Percentiles rank a stretch among this genome's conserved stretches.
Conservation (phyloP, 2,329 filamentous ascomycete species). For the Hymenoscyphus repandus region DNA sequence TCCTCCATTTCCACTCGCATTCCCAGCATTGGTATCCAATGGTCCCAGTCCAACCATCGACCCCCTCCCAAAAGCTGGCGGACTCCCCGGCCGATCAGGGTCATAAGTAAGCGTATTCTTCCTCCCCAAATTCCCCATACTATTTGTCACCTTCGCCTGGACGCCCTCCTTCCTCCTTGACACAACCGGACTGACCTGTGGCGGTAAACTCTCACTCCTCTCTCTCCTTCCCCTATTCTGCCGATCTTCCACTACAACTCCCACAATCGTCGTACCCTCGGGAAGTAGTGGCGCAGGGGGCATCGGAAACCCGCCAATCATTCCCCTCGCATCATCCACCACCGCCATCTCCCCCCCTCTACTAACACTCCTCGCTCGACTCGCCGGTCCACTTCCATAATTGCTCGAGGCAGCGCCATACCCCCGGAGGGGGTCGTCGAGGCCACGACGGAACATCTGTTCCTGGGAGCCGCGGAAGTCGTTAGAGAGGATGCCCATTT, state of each 20-base stretch:
- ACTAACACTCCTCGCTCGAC: neutral
- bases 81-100: slow-evolving; percentile 13
- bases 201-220: too few relatives aligned
- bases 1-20: neutral
- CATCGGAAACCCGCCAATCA: too few relatives aligned
- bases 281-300: too few relatives aligned
- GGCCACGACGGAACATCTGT: neutral
- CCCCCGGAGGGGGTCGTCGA: neutral
- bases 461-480: neutral
- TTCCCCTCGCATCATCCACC: too few relatives aligned
- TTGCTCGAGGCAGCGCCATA: neutral
- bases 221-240: too few relatives aligned
- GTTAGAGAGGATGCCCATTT: neutral
- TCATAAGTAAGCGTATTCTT: slow-evolving; percentile 18
- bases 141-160: slow-evolving; percentile 1
- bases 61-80: slow-evolving; percentile 16
- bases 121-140: slow-evolving; percentile 10
- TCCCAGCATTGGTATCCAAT: neutral
- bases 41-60: slow-evolving; percentile 1
- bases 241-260: too few relatives aligned
- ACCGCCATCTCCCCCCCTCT: neutral
- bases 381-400: neutral
- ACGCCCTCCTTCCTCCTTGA: neutral
- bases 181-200: too few relatives aligned
- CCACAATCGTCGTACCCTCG: too few relatives aligned